Evolutionary conservation across 2,329 filamentous ascomycete genomes (phyloP).

Genomic region (Colletotrichum cereale): DNA sequence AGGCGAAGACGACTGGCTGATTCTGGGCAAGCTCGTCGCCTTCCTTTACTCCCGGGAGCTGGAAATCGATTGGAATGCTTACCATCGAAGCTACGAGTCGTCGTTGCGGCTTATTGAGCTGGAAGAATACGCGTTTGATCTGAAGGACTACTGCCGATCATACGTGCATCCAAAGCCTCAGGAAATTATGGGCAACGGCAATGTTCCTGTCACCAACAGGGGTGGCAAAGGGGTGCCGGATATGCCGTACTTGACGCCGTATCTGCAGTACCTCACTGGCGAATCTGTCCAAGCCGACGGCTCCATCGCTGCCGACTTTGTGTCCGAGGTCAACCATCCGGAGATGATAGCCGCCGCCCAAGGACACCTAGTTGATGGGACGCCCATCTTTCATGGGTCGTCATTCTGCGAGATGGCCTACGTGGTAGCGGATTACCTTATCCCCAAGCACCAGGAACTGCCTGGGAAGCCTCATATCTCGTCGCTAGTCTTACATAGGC

Average conservation of each 20-base stretch:
- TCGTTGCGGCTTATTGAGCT: neutral
- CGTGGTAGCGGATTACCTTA: neutral
- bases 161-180: neutral
- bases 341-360: neutral
- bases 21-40: neutral
- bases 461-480: neutral
- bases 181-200: neutral
- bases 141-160: neutral
- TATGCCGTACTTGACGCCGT: neutral
- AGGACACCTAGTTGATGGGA: neutral
- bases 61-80: neutral
- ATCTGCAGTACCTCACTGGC: neutral
- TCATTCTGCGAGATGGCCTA: neutral
- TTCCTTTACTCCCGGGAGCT: neutral
- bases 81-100: neutral
- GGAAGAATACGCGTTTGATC: neutral
- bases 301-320: neutral
- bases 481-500: neutral
- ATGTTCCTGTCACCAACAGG: neutral
- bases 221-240: neutral
- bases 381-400: neutral
- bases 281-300: neutral
- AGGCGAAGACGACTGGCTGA: neutral
- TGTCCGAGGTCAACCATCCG: neutral
- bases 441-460: neutral